Evolutionary conservation across 2,329 filamentous ascomycete genomes (phyloP).

Genomic region (Fusarium compactum): DNA sequence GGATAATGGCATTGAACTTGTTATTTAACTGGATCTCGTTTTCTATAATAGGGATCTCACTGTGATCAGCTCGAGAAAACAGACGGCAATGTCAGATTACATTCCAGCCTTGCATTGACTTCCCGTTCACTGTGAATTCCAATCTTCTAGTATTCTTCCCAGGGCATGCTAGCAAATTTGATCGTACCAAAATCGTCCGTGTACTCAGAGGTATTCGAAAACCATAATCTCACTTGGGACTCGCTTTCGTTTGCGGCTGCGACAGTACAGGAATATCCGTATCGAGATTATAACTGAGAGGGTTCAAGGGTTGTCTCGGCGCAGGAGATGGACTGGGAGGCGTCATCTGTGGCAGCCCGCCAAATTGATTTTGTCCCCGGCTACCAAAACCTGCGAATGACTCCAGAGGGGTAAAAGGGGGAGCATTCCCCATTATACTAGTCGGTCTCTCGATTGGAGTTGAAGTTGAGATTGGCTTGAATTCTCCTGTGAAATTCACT

Average conservation of each 20-base stretch:
- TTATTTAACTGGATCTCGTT: no score
- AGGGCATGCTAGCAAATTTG: neutral
- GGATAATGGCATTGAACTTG: no score
- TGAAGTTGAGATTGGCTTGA: neutral
- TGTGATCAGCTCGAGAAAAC: neutral
- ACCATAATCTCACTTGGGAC: neutral
- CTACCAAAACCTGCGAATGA: neutral
- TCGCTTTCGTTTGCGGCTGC: neutral
- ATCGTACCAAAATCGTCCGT: constrained; percentile 2
- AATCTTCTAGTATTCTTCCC: neutral
- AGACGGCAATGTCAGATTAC: constrained; percentile 2
- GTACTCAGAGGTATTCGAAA: neutral
- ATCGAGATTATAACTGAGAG: neutral
- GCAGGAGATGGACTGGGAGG: constrained; percentile 42
- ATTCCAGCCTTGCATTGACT: neutral
- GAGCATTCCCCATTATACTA: neutral
- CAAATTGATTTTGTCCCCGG: neutral
- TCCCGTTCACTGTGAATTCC: neutral
- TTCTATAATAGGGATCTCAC: neutral
- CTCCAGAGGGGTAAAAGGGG: constrained; percentile 3
- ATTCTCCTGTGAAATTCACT: neutral
- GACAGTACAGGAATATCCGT: neutral
- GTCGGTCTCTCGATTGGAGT: neutral
- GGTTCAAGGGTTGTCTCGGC: constrained; percentile 16
- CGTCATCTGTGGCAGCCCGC: constrained; percentile 11